Conservation (phyloP, 75 land plant species). For the Cryptomeria japonica region DNA sequence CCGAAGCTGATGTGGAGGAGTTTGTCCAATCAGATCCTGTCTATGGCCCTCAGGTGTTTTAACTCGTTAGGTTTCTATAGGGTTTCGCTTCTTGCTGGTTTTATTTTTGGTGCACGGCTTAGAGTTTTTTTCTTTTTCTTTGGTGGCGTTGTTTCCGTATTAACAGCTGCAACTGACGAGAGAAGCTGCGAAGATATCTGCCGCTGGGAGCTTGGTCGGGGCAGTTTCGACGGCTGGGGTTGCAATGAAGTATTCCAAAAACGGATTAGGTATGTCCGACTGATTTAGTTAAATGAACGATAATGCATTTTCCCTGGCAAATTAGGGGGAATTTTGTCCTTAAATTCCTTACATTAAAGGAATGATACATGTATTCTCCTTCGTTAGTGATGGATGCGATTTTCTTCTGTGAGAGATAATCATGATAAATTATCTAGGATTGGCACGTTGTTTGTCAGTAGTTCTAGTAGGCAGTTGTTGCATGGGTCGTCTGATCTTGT, state of each 20-base stretch:
- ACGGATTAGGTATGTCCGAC: constrained; percentile 35
- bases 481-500: too few species aligned
- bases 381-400: too few species aligned
- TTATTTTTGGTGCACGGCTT: background rate
- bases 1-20: constrained; percentile 67
- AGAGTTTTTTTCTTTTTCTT: constrained; percentile 1
- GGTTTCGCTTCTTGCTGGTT: background rate
- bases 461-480: too few species aligned
- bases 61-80: background rate
- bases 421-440: too few species aligned
- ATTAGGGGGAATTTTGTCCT: background rate
- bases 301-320: background rate
- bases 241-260: constrained; percentile 56
- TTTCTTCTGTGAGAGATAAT: too few species aligned
- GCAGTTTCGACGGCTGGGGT: constrained; percentile 59
- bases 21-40: constrained; percentile 83
- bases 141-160: background rate
- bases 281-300: background rate
- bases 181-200: constrained; percentile 42
- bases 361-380: too few species aligned
- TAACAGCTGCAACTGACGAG: constrained; percentile 48
- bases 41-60: constrained; percentile 64
- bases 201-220: constrained; percentile 49
- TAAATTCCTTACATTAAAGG: too few species aligned
- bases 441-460: too few species aligned